These are phyloP conservation scores for Rutstroemia sp. DNA, from an alignment of 2,329 filamentous ascomycete species.

Conservation along the genomic window DNA sequence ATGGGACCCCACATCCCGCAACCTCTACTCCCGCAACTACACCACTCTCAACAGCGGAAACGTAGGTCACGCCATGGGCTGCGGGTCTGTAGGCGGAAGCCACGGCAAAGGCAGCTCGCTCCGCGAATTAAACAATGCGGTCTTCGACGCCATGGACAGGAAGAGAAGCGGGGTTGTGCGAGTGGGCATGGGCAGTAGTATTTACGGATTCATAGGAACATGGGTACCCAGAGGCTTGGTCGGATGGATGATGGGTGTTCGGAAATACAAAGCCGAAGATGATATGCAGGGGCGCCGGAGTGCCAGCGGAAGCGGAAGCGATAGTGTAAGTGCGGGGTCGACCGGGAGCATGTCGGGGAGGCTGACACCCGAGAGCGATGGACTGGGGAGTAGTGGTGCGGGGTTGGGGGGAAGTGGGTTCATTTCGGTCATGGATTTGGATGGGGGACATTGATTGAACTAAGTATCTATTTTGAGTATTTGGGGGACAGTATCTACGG, in stretches of 20 bases:
- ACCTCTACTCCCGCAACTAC: slow-evolving; percentile 57
- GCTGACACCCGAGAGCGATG: slow-evolving; percentile 15
- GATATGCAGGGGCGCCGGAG: not conserved
- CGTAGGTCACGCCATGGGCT: slow-evolving; percentile 2
- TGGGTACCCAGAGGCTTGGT: slow-evolving; percentile 73
- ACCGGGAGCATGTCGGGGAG: slow-evolving; percentile 6
- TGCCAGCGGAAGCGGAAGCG: not conserved
- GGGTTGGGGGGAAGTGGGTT: slow-evolving; percentile 23
- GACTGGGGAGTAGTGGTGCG: slow-evolving; percentile 10
- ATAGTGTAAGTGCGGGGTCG: not conserved
- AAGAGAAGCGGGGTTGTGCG: slow-evolving; percentile 51
- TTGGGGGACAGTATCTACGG: no score
- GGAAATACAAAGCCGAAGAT: slow-evolving; percentile 37
- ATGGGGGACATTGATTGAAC: not conserved
- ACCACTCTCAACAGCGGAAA: slow-evolving; percentile 40
- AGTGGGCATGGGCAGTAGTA: slow-evolving; percentile 74
- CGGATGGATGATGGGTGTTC: slow-evolving; percentile 88
- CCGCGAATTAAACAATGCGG: slow-evolving; percentile 72
- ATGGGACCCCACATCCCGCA: slow-evolving; percentile 55
- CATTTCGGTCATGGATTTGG: slow-evolving; percentile 16
- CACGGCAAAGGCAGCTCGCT: slow-evolving; percentile 48
- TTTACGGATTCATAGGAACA: slow-evolving; percentile 79
- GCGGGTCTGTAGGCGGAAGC: slow-evolving; percentile 39
- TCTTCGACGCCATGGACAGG: slow-evolving; percentile 78
- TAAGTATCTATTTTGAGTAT: not conserved